Evolutionary conservation across 305 asterid species (phyloP).

Genomic region (Fraxinus sp.): DNA sequence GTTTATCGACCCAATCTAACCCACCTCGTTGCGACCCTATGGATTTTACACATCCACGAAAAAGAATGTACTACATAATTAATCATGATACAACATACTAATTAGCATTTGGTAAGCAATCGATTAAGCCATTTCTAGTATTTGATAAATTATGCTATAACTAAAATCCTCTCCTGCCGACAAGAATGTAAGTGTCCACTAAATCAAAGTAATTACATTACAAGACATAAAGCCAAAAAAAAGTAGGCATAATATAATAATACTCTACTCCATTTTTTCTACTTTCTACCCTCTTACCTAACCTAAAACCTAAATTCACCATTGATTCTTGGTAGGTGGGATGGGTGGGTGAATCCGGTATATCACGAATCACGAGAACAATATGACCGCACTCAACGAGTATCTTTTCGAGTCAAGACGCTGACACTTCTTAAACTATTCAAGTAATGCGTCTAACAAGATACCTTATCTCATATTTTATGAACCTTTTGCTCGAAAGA

Average conservation of each 20-base stretch:
- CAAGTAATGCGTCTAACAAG: not conserved
- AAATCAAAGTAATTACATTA: conserved; percentile 32
- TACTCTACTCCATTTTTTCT: conserved; percentile 30
- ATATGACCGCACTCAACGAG: not conserved
- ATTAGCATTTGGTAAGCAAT: conserved; percentile 68
- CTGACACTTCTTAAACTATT: not conserved
- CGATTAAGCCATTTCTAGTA: conserved; percentile 32
- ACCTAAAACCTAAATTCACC: not conserved
- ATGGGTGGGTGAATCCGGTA: not conserved
- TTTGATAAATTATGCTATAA: conserved; percentile 29
- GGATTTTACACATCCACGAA: conserved; percentile 15
- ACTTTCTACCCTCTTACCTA: conserved; percentile 5
- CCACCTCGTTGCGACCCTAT: not conserved
- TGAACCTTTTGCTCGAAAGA: not conserved
- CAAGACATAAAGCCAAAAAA: conserved; percentile 36
- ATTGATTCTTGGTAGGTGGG: not conserved
- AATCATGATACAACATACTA: conserved; percentile 40
- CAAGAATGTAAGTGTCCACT: conserved; percentile 67
- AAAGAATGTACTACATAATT: conserved; percentile 32
- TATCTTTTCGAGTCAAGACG: not conserved
- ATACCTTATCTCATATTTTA: not conserved
- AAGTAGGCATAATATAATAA: conserved; percentile 15
- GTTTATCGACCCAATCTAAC: not conserved
- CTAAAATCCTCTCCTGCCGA: conserved; percentile 55
- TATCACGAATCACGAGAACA: not conserved